Percentiles rank a stretch among this genome's conserved stretches.
Evolutionary conservation across 2,329 filamentous ascomycete genomes (phyloP).

Genomic region (Grosmannia serpens): DNA sequence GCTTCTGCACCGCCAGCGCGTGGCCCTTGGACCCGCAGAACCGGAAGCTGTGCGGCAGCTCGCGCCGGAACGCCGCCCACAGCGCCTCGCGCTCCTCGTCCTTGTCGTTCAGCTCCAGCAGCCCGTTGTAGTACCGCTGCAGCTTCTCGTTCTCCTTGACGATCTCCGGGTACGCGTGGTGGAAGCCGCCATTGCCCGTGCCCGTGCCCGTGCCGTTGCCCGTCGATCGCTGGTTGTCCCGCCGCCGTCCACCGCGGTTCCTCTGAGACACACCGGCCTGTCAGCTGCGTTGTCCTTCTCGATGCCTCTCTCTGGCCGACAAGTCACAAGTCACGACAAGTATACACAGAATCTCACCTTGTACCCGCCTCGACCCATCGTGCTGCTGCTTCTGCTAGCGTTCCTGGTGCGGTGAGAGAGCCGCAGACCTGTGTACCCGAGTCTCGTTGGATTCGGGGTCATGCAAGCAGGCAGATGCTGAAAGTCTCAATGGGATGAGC

Average conservation of each 20-base stretch:
- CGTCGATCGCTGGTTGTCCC: conserved; percentile 14
- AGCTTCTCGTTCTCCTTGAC: conserved; percentile 73
- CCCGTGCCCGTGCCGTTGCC: too few relatives aligned
- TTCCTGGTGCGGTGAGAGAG: not conserved
- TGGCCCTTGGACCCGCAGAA: conserved; percentile 95
- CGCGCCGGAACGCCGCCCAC: conserved; percentile 71
- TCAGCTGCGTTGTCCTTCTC: too few relatives aligned
- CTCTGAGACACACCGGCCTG: conserved; percentile 7
- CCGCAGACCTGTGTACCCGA: not conserved
- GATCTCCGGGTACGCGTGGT: conserved; percentile 42
- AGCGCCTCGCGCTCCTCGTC: conserved; percentile 63
- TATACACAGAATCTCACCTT: conserved; percentile 4
- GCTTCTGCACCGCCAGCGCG: conserved; percentile 82
- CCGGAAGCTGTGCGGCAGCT: conserved; percentile 93
- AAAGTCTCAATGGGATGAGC: not conserved
- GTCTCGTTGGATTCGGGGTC: not conserved
- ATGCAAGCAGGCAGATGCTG: not conserved
- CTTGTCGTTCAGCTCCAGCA: conserved; percentile 58
- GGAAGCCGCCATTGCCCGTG: not conserved
- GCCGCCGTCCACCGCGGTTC: conserved; percentile 20
- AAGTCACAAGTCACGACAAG: too few relatives aligned
- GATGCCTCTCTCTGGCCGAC: too few relatives aligned
- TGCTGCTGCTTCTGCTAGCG: not conserved
- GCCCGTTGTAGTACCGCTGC: conserved; percentile 73
- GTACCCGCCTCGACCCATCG: conserved; percentile 12